Conservation (phyloP, 352 stramenopile genomes). For the Thraustochytrium aureum region DNA sequence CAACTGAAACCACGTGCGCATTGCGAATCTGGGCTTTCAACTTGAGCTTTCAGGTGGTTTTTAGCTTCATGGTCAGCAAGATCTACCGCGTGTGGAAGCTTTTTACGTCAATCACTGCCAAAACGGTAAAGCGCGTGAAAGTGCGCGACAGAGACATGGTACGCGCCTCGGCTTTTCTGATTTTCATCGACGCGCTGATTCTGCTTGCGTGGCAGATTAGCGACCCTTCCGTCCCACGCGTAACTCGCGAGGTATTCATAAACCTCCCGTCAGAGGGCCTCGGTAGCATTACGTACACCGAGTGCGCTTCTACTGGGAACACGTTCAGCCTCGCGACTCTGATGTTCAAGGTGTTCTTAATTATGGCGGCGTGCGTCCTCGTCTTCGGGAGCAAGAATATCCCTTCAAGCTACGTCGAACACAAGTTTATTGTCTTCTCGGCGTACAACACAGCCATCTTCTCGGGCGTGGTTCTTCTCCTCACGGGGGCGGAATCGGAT, state of each 20-base stretch:
- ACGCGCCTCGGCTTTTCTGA: background rate
- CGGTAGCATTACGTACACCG: background rate
- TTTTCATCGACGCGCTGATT: background rate
- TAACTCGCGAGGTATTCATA: background rate
- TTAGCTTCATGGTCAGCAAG: background rate
- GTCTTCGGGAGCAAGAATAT: conserved; percentile 4
- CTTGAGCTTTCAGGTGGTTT: background rate
- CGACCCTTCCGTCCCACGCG: background rate
- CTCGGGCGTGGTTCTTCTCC: conserved; percentile 2
- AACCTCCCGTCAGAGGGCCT: background rate
- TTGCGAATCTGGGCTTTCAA: conserved; percentile 6
- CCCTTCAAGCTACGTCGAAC: background rate
- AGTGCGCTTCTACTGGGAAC: background rate
- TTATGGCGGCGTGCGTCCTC: background rate
- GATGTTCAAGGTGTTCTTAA: background rate
- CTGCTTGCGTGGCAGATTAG: background rate
- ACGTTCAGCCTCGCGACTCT: background rate
- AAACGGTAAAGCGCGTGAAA: background rate
- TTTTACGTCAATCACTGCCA: background rate
- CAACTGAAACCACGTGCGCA: background rate
- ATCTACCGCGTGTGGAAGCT: conserved; percentile 1
- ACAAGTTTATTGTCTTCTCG: conserved; percentile 24
- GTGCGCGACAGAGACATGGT: background rate
- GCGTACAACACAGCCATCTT: conserved; percentile 21
- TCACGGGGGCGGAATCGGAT: background rate